These are phyloP conservation scores for Ceratorhiza oryzae-sativae DNA, from an alignment of 1,284 basidiomycete genomes.

Conservation along the genomic window DNA sequence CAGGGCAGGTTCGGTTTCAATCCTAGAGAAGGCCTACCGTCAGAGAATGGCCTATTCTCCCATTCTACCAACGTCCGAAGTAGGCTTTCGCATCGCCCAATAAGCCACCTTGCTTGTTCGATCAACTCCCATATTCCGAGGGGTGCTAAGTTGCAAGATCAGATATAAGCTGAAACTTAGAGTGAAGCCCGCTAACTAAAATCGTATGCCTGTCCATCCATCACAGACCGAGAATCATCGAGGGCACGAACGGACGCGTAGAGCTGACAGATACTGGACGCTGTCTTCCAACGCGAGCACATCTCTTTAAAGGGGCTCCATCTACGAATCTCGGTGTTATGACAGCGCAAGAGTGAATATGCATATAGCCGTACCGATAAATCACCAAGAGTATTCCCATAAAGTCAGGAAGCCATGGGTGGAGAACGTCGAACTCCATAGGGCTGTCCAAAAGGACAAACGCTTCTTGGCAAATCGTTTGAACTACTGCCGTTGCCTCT, in stretches of 20 bases:
- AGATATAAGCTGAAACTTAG: neutral
- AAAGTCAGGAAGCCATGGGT: conserved; percentile 31
- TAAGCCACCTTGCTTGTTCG: conserved; percentile 21
- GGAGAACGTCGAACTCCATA: conserved; percentile 30
- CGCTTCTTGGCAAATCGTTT: conserved; percentile 15
- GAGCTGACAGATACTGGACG: conserved; percentile 28
- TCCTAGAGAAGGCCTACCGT: conserved; percentile 6
- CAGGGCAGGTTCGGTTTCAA: neutral
- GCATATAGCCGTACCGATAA: conserved; percentile 10
- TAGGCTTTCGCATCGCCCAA: conserved; percentile 28
- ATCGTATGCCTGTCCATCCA: conserved; percentile 3
- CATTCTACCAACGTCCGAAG: conserved; percentile 32
- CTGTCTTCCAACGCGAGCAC: conserved; percentile 31
- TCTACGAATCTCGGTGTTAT: neutral
- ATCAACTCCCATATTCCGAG: conserved; percentile 35
- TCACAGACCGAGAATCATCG: conserved; percentile 29
- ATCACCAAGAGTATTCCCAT: conserved; percentile 25
- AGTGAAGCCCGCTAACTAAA: conserved; percentile 5
- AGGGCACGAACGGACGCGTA: conserved; percentile 31
- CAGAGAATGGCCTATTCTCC: conserved; percentile 25
- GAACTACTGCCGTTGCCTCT: conserved; percentile 10
- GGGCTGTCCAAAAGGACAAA: conserved; percentile 19
- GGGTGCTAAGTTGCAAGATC: neutral
- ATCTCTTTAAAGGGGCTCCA: conserved; percentile 31
- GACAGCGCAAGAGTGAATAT: neutral